Evolutionary conservation across 805 yeast genomes (phyloP).

Genomic region (Candida ascalaphidarum): DNA sequence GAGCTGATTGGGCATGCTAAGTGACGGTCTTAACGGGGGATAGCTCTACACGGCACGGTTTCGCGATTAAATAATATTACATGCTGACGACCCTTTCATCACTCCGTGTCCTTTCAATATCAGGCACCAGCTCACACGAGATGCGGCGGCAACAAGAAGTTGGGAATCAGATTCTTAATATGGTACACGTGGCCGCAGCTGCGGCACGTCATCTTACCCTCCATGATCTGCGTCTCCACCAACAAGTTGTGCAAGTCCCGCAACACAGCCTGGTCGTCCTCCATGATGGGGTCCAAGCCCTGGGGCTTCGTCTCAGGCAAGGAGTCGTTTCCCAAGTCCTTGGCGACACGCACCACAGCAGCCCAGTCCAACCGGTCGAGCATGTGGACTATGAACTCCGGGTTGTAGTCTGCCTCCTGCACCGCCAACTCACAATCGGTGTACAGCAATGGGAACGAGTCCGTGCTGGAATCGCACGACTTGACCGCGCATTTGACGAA

Average conservation of each 20-base stretch:
- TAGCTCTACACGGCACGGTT: too few species aligned
- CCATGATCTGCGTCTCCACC: slow-evolving; percentile 76
- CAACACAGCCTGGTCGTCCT: slow-evolving; percentile 46
- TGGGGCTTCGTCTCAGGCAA: slow-evolving; percentile 44
- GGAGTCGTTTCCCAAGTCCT: slow-evolving; percentile 40
- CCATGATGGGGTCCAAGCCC: slow-evolving; percentile 42
- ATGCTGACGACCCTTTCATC: too few species aligned
- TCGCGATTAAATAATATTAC: too few species aligned
- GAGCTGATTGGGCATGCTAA: too few species aligned
- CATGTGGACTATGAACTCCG: slow-evolving; percentile 70
- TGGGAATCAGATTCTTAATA: slow-evolving; percentile 90
- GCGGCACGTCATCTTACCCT: slow-evolving; percentile 84
- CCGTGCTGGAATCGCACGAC: slow-evolving; percentile 63
- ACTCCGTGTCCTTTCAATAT: too few species aligned
- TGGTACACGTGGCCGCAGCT: slow-evolving; percentile 83
- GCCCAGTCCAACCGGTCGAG: slow-evolving; percentile 82
- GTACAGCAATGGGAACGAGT: slow-evolving; percentile 75
- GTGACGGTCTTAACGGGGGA: too few species aligned
- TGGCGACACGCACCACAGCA: slow-evolving; percentile 71
- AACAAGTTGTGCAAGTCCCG: slow-evolving; percentile 70
- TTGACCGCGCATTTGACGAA: slow-evolving; percentile 91
- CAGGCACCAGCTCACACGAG: too few species aligned
- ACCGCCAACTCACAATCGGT: slow-evolving; percentile 61
- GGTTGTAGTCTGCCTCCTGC: slow-evolving; percentile 74
- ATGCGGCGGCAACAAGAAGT: slow-evolving; percentile 91